Percentiles rank a stretch among this genome's conserved stretches.
Evolutionary conservation across 73 alveolate genomes (phyloP).

Genomic region (Symbiodinium pilosum): DNA sequence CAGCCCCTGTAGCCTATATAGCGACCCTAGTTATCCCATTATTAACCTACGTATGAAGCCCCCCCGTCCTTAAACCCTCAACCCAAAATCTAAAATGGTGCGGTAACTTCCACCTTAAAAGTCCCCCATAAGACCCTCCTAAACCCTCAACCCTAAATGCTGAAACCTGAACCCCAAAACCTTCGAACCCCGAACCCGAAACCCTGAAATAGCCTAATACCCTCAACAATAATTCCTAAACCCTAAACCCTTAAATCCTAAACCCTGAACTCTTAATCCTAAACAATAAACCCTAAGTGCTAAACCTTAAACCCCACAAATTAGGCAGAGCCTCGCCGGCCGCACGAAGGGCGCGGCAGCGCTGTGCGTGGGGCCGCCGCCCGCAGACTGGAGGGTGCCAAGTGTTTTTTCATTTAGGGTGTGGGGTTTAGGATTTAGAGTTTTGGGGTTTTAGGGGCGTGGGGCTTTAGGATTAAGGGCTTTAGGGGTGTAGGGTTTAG

Average conservation of each 20-base stretch:
- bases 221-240: neutral
- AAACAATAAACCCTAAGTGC: neutral
- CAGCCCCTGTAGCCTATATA: no score
- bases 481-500: no score
- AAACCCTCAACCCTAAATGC: neutral
- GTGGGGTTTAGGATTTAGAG: no score
- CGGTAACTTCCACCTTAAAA: no score
- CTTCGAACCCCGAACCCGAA: neutral
- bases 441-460: no score
- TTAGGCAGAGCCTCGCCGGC: neutral
- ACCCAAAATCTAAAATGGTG: no score
- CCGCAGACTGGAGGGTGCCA: neutral
- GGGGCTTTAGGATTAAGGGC: no score
- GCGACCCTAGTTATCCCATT: no score
- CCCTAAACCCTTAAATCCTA: neutral
- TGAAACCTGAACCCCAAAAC: neutral
- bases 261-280: neutral
- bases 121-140: no score
- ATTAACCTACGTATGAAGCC: no score
- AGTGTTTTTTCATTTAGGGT: no score
- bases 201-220: neutral
- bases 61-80: no score
- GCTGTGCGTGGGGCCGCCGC: neutral
- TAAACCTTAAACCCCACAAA: neutral
- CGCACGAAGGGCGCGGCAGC: neutral